Base-by-base conservation (phyloP, 164 flowering plant genomes). In the Houttuynia cordata region DNA sequence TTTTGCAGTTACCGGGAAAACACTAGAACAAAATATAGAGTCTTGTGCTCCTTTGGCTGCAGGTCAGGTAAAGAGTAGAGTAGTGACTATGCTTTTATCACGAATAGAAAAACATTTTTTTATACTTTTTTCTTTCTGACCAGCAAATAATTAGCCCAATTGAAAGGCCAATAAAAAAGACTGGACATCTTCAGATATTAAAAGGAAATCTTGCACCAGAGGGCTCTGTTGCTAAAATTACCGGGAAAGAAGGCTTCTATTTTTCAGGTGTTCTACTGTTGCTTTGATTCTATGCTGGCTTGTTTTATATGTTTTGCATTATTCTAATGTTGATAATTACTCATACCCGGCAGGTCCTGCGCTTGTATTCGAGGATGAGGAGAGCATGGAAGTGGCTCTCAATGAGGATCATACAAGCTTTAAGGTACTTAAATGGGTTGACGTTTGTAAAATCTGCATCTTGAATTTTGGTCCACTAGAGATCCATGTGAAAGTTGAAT, bases 171-270 rank as follows among this genome's bases (percentile, higher is more conserved):
- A 94, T 94, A 67, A 94, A 94, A 76, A 64, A 79, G 73, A 86
- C 99, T 19, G 99, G 91, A 8, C 99, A 94, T 67, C 65, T 94
- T 54, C 99, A 94, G 68, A 85, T 84, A 72, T 70, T 94, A 61
- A 82, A 86, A 70, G 99, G 99, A 58, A 88, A 94, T 72, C 80
- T 94, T 69, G 99, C 99, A 53, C 97, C 97, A 19, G 87, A 85
- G 57, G 97, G 99, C 39, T 90, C 97, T 69, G 97, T 91, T 24
- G 99, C 97, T 59, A 94, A 94, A 75, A 94, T 94, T 63, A 94
- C 96, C 19, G 99, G 99, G 62, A 90, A 94, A 77, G 99, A 94
- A 78, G 99, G 99, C 63, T 64, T 90, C 19, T 90, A 80, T 71
- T 94, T 94, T 71, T 80, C 92, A 53, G 99, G 97, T 91, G 56